These are phyloP conservation scores for Capillidium heterosporum DNA, from an alignment of 371 early-diverging fungal genomes.

Conservation along the genomic window DNA sequence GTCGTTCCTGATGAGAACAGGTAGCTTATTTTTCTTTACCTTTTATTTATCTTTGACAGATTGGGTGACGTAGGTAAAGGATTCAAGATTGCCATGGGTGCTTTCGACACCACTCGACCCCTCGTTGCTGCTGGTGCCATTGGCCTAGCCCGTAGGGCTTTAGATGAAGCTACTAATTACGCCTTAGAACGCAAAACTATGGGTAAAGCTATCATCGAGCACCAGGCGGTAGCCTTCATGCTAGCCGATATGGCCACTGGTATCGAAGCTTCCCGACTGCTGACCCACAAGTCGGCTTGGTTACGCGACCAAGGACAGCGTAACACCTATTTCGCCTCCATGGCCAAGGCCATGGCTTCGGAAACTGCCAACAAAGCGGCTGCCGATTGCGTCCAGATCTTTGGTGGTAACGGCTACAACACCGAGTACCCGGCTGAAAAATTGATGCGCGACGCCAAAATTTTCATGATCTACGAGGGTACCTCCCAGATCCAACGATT, in stretches of 20 bases:
- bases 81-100: slow-evolving; percentile 94
- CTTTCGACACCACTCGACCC: slow-evolving; percentile 90
- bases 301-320: slow-evolving; percentile 64
- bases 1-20: slow-evolving; percentile 78
- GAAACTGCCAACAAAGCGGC: slow-evolving; percentile 93
- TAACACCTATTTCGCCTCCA: slow-evolving; percentile 89
- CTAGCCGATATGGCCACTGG: slow-evolving; percentile 91
- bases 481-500: slow-evolving; percentile 89
- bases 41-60: slow-evolving; percentile 6
- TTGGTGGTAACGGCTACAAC: slow-evolving; percentile 92
- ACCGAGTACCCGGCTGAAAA: slow-evolving; percentile 79
- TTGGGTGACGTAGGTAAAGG: slow-evolving; percentile 61
- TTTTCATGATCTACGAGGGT: slow-evolving; percentile 93
- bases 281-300: slow-evolving; percentile 74
- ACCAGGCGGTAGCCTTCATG: slow-evolving; percentile 91
- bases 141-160: slow-evolving; percentile 82
- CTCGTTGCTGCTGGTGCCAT: slow-evolving; percentile 82
- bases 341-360: slow-evolving; percentile 84
- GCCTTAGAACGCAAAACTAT: slow-evolving; percentile 86
- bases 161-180: slow-evolving; percentile 85
- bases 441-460: slow-evolving; percentile 80
- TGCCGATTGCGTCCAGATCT: slow-evolving; percentile 89
- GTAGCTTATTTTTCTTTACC: slow-evolving; percentile 8
- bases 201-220: slow-evolving; percentile 78
- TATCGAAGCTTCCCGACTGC: slow-evolving; percentile 69